Base-by-base conservation (phyloP, 2,329 filamentous ascomycete genomes). In the Cryphonectria japonica region DNA sequence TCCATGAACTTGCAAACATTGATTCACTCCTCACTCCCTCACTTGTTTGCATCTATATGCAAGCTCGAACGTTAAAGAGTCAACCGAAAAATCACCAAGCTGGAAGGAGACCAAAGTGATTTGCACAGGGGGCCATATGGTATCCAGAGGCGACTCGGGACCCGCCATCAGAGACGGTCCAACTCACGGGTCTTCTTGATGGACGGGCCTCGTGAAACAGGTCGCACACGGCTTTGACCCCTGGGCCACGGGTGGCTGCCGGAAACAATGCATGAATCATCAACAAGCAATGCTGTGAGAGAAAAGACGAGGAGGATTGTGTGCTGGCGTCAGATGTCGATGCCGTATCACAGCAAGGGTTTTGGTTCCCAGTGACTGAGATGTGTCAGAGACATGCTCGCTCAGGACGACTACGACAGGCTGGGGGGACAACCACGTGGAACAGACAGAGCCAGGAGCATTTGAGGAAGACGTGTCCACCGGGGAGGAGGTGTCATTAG, bases 381-480 rank as follows among this genome's bases (percentile, higher is more conserved):
- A 1, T 34, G 14, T 32, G 54, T 32, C 54, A 14, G 26, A 34
- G 26, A 46, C 1, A 19, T n/a, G n/a, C 37, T 46, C 22, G 26
- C 37, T 8, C 34, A 32, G 6, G 37, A 19, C n/a, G 61, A 46
- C 37, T n/a, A 46, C 61, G 61, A 64, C 26, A 64, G 61, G 61
- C 37, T 34, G 22, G 19, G 6, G n/a, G 37, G 26, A 29, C 39
- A 26, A 41, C 39, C 61, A 64, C 61, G 61, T 64, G 39, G 61
- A 64, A 39, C 7, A 46, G 62, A n/a, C 7, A 46, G 62, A n/a
- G 16, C 50, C 29, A 14, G 16, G 43, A 50, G 43, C 29, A 13
- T 7, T 26, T 14, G n/a, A 50, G 5, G 22, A 61, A 52, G 63
- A 65, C 63, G 63, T 65, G 63, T 65, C 29, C 43, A 29, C 16